Evolutionary conservation across 768 basidiomycete species (phyloP).

Genomic region (Neoboletus magnificus): DNA sequence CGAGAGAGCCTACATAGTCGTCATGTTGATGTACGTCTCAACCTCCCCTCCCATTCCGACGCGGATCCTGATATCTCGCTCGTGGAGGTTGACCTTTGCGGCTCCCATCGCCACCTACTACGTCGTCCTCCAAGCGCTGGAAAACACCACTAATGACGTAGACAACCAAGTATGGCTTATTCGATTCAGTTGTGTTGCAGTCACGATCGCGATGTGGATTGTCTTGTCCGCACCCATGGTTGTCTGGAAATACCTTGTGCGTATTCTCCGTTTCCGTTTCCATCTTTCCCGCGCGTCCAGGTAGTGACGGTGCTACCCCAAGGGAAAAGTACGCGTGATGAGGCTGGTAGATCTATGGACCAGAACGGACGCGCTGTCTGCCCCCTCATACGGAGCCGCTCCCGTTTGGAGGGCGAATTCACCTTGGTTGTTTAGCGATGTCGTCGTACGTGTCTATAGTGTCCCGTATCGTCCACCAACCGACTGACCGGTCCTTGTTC

Average conservation of each 20-base stretch:
- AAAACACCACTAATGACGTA: neutral
- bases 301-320: neutral
- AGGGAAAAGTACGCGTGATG: slow-evolving; percentile 44
- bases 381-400: slow-evolving; percentile 20
- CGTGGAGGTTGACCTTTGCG: slow-evolving; percentile 36
- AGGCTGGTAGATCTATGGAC: slow-evolving; percentile 40
- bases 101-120: slow-evolving; percentile 40
- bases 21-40: slow-evolving; percentile 38
- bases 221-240: slow-evolving; percentile 41
- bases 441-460: slow-evolving; percentile 31
- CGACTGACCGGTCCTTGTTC: neutral
- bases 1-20: slow-evolving; percentile 41
- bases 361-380: slow-evolving; percentile 34
- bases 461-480: neutral
- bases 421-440: slow-evolving; percentile 38
- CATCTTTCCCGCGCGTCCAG: neutral
- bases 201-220: slow-evolving; percentile 37
- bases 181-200: slow-evolving; percentile 35
- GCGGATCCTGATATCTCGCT: neutral
- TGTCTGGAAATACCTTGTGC: slow-evolving; percentile 45
- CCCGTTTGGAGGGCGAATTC: slow-evolving; percentile 42
- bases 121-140: slow-evolving; percentile 24
- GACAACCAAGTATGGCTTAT: slow-evolving; percentile 32
- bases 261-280: slow-evolving; percentile 14
- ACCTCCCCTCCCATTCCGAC: neutral